These are phyloP conservation scores for Rhizopus microsporus DNA, from an alignment of 371 early-diverging fungal species.

Conservation along the genomic window DNA sequence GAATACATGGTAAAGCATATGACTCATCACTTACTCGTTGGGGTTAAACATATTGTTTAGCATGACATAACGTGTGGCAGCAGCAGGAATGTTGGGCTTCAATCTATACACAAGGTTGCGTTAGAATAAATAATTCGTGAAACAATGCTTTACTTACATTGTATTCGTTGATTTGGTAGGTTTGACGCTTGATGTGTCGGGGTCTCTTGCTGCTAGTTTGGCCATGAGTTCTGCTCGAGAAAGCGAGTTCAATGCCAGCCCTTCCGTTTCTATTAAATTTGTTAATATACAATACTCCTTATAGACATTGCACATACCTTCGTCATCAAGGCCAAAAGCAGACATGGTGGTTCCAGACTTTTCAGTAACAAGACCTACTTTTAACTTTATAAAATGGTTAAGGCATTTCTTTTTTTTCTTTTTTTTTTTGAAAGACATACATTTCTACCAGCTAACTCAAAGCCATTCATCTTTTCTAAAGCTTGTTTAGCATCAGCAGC, in stretches of 20 bases:
- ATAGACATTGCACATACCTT: constrained; percentile 33
- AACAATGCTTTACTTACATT: constrained; percentile 8
- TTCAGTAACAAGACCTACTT: constrained; percentile 81
- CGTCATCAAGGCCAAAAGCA: constrained; percentile 55
- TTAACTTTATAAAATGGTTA: constrained; percentile 54
- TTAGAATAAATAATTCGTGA: constrained; percentile 1
- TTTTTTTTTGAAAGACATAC: constrained; percentile 33
- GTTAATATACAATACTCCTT: not conserved
- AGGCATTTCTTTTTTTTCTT: not conserved
- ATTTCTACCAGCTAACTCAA: constrained; percentile 75
- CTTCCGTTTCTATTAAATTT: constrained; percentile 56
- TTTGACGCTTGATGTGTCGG: constrained; percentile 12
- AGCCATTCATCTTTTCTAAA: constrained; percentile 84
- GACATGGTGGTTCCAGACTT: constrained; percentile 37
- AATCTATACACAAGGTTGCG: constrained; percentile 18
- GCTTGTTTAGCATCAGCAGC: constrained; percentile 82
- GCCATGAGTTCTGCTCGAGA: constrained; percentile 87
- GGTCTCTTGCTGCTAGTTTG: constrained; percentile 68
- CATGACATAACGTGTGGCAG: constrained; percentile 63
- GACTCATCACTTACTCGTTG: constrained; percentile 63
- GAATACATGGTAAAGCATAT: not conserved
- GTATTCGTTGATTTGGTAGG: not conserved
- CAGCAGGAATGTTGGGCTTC: constrained; percentile 47
- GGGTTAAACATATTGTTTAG: constrained; percentile 94
- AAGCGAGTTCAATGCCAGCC: constrained; percentile 71